These are phyloP conservation scores for Lolium rigidum DNA, from an alignment of 176 grass and related monocot species.

Conservation along the genomic window DNA sequence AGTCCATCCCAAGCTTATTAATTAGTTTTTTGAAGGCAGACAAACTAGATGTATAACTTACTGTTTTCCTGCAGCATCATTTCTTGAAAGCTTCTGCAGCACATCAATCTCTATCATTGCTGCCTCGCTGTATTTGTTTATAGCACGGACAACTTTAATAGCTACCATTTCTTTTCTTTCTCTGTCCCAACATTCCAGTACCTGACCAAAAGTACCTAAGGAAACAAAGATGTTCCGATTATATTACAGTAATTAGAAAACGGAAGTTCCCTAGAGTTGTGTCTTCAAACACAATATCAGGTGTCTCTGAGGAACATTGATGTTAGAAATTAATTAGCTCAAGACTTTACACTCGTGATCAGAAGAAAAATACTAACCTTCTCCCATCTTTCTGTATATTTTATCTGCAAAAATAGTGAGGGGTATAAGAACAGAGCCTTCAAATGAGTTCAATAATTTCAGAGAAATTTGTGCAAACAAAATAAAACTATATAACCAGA, in stretches of 20 bases:
- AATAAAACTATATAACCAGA: not conserved
- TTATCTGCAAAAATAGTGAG: constrained; percentile 62
- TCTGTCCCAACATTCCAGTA: constrained; percentile 94
- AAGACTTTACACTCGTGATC: constrained; percentile 12
- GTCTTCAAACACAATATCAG: not conserved
- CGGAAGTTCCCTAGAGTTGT: not conserved
- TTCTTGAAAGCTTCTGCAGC: constrained; percentile 73
- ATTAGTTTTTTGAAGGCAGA: not conserved
- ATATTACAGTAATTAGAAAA: constrained; percentile 9
- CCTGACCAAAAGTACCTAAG: constrained; percentile 89
- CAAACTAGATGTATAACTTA: constrained; percentile 43
- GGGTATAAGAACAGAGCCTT: constrained; percentile 41
- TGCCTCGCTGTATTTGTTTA: constrained; percentile 78
- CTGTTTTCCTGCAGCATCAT: constrained; percentile 62
- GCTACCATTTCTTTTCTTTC: constrained; percentile 94
- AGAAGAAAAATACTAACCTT: constrained; percentile 65
- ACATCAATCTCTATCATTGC: constrained; percentile 91
- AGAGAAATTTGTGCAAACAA: not conserved
- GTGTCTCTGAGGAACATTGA: not conserved
- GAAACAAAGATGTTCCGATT: constrained; percentile 1
- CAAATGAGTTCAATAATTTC: constrained; percentile 10
- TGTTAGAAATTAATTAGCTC: constrained; percentile 9
- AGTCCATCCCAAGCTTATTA: not conserved
- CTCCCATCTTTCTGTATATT: constrained; percentile 88
- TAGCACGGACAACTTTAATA: constrained; percentile 78